phyloP scores from a whole-genome alignment of 1,139 yeast species.

The Pichia sp. region DNA sequence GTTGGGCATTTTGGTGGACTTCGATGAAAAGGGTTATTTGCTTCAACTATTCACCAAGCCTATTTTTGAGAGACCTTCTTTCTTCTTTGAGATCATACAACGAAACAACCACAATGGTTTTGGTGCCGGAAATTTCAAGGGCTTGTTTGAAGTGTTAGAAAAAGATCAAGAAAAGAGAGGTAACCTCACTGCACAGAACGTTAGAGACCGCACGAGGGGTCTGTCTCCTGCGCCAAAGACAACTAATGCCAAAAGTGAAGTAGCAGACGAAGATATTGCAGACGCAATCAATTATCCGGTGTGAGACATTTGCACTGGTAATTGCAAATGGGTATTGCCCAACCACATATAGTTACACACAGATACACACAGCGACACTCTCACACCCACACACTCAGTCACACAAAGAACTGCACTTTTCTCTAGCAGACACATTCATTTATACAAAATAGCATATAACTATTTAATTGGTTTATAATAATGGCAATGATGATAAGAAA shows the following conservation, averaged over 20 bases:
- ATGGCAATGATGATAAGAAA: background rate
- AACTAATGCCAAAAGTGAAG: background rate
- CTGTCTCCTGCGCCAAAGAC: background rate
- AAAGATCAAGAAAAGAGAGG: conserved; percentile 53
- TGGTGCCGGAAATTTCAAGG: conserved; percentile 83
- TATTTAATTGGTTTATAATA: background rate
- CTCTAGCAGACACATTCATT: too few species aligned
- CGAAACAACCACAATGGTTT: conserved; percentile 77
- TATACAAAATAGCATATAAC: background rate
- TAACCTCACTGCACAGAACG: conserved; percentile 34
- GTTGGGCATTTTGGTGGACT: conserved; percentile 64
- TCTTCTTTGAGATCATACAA: conserved; percentile 76
- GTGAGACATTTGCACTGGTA: background rate
- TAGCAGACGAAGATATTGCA: conserved; percentile 9
- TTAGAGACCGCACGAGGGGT: conserved; percentile 1
- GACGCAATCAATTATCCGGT: conserved; percentile 5
- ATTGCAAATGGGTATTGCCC: background rate
- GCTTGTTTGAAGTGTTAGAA: conserved; percentile 75
- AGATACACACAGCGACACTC: background rate
- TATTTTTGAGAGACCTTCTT: conserved; percentile 70
- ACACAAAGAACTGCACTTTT: too few species aligned
- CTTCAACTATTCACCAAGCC: conserved; percentile 79
- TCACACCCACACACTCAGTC: too few species aligned
- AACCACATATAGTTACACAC: background rate
- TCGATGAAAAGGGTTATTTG: conserved; percentile 65